Base-by-base conservation (phyloP, 208 protist species). In the Acanthamoeba sp. region DNA sequence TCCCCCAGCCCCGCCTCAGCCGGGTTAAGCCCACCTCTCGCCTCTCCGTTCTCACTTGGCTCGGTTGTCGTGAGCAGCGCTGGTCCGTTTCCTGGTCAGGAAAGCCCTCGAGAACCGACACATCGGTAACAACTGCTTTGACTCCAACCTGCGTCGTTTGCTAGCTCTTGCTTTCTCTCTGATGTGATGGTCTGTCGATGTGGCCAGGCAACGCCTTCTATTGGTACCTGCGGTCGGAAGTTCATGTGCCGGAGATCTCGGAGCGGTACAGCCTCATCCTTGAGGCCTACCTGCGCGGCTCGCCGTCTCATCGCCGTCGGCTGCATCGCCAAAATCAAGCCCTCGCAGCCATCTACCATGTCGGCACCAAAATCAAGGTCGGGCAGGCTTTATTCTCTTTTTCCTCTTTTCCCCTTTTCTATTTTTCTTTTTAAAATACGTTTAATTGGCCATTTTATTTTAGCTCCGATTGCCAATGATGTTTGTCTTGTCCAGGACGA, bases 71-170 rank as follows among this genome's bases (percentile, higher is more conserved):
- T n/a, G n/a, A n/a, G n/a, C 57, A 64, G 57, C 57, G 18, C 27
- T 64, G 57, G 57, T 64, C 7, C 80, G 96, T 36, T 98, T 98
- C 84, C 94, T 99, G 12, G 55, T 99, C 2, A 32, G 71, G n/a
- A 78, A 97, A 29, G 98, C 98, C 0, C 89, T 98, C 27, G 12
- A 38, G 12, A 97, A 90, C 85, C 5, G 66, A 38, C 73, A 69
- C 24, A 85, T 97, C 16, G 57, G 57, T 64, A 16, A 50, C 45
- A n/a, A n/a, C n/a, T n/a, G n/a, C n/a, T n/a, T n/a, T n/a, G n/a
- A n/a, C n/a, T n/a, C 45, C 45, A 50, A 4, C 4, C 12, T 50
- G 45, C 45, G 9, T 50, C 45, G 9, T 64, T 27, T 7, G 14
- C 57, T 64, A 24, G 3, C 27, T 34, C 95, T 78, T 78, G 24